phyloP scores from a whole-genome alignment of 2,329 filamentous ascomycete species.

The Cladosporium halotolerans region DNA sequence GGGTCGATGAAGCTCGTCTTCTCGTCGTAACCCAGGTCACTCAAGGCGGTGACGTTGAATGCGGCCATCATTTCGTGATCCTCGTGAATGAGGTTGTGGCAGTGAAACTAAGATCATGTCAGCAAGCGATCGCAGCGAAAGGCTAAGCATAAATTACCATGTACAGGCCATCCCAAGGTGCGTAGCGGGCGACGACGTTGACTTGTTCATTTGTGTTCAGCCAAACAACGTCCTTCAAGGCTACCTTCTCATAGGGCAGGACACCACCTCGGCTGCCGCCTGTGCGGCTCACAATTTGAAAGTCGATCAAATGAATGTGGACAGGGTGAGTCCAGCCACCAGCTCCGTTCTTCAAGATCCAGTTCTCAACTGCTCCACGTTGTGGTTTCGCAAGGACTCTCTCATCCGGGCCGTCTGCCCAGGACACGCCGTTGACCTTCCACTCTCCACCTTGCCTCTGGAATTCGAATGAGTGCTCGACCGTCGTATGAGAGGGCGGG shows the following conservation, averaged over 20 bases:
- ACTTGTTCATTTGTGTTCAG: constrained; percentile 46
- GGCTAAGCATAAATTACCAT: constrained; percentile 21
- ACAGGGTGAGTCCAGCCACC: constrained; percentile 41
- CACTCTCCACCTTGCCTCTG: constrained; percentile 39
- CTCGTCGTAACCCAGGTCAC: constrained; percentile 27
- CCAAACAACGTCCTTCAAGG: constrained; percentile 55
- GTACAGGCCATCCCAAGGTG: constrained; percentile 48
- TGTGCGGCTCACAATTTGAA: constrained; percentile 48
- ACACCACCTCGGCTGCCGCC: constrained; percentile 31
- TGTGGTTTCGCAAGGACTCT: constrained; percentile 31
- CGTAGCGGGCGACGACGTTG: constrained; percentile 46
- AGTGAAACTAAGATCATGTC: constrained; percentile 28
- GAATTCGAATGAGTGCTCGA: constrained; percentile 44
- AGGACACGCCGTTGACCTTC: constrained; percentile 46
- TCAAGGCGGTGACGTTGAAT: constrained; percentile 37
- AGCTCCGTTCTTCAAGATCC: constrained; percentile 40
- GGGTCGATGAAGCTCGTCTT: constrained; percentile 23
- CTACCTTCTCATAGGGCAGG: constrained; percentile 47
- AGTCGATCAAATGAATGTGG: constrained; percentile 45
- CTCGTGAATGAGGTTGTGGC: constrained; percentile 42
- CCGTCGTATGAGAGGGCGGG: constrained; percentile 30
- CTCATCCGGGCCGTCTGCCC: constrained; percentile 26
- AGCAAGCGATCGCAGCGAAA: not conserved
- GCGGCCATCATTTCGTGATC: constrained; percentile 40
- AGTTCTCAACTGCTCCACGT: constrained; percentile 32